These are phyloP conservation scores for Paramecium pentaurelia DNA, from an alignment of 73 alveolate species.

Conservation along the genomic window DNA sequence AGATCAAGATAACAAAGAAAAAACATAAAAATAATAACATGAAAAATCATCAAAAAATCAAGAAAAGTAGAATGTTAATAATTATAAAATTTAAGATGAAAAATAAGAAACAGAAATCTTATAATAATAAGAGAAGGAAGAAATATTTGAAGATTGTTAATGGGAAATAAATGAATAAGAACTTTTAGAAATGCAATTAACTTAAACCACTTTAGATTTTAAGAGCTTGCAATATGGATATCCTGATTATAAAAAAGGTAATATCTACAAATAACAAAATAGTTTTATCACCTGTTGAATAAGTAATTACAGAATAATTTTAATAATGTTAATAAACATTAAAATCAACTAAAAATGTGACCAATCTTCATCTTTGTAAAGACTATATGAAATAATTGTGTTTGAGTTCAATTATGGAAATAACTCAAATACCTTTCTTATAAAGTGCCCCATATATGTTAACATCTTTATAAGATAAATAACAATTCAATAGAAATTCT, in stretches of 20 bases:
- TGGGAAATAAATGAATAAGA: slow-evolving; percentile 41
- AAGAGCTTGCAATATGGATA: neutral
- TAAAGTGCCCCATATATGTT: neutral
- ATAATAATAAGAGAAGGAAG: neutral
- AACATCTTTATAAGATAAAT: neutral
- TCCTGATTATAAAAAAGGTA: slow-evolving; percentile 43
- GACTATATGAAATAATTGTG: slow-evolving; percentile 17
- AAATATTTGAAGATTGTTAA: slow-evolving; percentile 22
- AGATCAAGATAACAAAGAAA: neutral
- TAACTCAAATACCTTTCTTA: neutral
- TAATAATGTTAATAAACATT: neutral
- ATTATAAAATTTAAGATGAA: neutral
- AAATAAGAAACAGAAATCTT: neutral
- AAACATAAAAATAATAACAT: neutral
- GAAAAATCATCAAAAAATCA: neutral
- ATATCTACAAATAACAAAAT: neutral
- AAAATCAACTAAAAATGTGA: neutral
- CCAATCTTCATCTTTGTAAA: neutral
- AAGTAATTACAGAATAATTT: neutral
- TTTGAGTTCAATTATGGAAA: neutral
- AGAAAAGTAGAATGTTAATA: neutral
- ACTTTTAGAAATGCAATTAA: neutral
- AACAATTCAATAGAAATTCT: neutral
- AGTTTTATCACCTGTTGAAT: neutral
- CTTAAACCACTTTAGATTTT: neutral